Evolutionary conservation across 2,329 filamentous ascomycete species (phyloP), one percentile per base, ranked within the genome.

Genomic region (Stachybotrys echinatus): DNA sequence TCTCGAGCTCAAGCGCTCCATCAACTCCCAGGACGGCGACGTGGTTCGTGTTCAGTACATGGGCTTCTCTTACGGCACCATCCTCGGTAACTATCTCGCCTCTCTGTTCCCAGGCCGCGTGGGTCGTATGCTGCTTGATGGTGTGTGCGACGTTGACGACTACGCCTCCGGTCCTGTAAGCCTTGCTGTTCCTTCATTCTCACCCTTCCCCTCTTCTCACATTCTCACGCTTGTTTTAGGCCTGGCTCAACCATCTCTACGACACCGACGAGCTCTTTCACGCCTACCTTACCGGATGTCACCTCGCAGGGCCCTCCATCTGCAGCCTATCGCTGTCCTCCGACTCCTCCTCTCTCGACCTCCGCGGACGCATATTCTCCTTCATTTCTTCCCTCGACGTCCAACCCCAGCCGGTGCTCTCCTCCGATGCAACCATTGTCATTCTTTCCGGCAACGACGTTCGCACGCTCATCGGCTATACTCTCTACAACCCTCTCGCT

Each of bases 41-140:
- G 17, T 20, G 8, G 38, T 40, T n/a, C 40, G 57, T 10, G 54
- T 79, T 23, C 72, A 73, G 56, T 80, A 77, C 54, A 71, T 74
- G 64, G 75, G 77, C 0, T 71, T 79, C 48, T 77, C 74, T 6
- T 80, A 80, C 21, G 66, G 67, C 17, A 67, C 65, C 2, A 18
- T 65, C 0, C 57, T 70, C 0, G 67, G 67, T 2, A 67, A 67
- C 45, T 64, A 64, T 23, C 66, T 69, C 53, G 63, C 66, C 2
- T 63, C 66, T 22, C 58, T 70, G 61, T 70, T 64, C 34, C 65
- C 67, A 0, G 65, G 56, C 1, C 60, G 67, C 5, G 55, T 77
- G 7, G 72, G 66, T 0, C 66, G 73, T 14, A 58, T 77, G 47
- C 61, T 75, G 3, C 59, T 74, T 2, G 72, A 73, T 19, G 70